A percentile compares a stretch with the other conserved stretches of the same genome.
These are phyloP conservation scores for Gnomoniopsis sp. DNA, from an alignment of 2,329 filamentous ascomycete genomes.

Conservation along the genomic window DNA sequence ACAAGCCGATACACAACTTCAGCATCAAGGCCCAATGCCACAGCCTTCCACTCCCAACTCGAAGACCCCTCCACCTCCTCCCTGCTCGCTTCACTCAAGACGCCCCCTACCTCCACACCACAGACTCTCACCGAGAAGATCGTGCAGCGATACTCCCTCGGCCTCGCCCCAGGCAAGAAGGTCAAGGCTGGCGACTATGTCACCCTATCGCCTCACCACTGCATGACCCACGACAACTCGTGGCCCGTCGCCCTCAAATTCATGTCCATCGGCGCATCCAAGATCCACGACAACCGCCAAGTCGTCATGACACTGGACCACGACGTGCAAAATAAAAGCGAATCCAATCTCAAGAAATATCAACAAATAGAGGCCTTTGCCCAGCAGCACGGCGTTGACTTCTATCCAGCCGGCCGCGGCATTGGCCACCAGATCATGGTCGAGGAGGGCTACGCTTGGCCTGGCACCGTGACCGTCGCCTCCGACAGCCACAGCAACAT, in stretches of 20 bases:
- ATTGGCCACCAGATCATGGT: slow-evolving; percentile 89
- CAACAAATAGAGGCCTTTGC: slow-evolving; percentile 78
- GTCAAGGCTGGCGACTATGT: slow-evolving; percentile 84
- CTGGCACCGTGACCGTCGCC: slow-evolving; percentile 77
- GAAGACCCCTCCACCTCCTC: slow-evolving; percentile 49
- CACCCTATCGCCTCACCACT: slow-evolving; percentile 65
- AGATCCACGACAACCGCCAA: slow-evolving; percentile 68
- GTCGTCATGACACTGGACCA: slow-evolving; percentile 84
- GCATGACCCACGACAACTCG: slow-evolving; percentile 75
- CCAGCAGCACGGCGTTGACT: slow-evolving; percentile 69
- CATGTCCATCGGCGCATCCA: slow-evolving; percentile 75
- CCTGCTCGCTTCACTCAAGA: slow-evolving; percentile 50
- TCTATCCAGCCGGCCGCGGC: slow-evolving; percentile 73
- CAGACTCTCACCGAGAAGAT: slow-evolving; percentile 94
- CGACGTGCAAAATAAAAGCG: slow-evolving; percentile 79
- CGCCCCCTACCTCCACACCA: slow-evolving; percentile 38
- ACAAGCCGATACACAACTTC: slow-evolving; percentile 18
- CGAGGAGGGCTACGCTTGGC: slow-evolving; percentile 80
- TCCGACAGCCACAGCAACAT: slow-evolving; percentile 76
- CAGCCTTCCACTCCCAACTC: slow-evolving; percentile 63
- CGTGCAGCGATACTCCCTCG: slow-evolving; percentile 74
- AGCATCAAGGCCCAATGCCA: slow-evolving; percentile 31
- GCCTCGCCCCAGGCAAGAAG: slow-evolving; percentile 68
- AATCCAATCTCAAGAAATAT: slow-evolving; percentile 81
- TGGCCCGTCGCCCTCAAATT: slow-evolving; percentile 61